Evolutionary conservation across 768 basidiomycete genomes (phyloP).

Genomic region (Tricholoma sp.): DNA sequence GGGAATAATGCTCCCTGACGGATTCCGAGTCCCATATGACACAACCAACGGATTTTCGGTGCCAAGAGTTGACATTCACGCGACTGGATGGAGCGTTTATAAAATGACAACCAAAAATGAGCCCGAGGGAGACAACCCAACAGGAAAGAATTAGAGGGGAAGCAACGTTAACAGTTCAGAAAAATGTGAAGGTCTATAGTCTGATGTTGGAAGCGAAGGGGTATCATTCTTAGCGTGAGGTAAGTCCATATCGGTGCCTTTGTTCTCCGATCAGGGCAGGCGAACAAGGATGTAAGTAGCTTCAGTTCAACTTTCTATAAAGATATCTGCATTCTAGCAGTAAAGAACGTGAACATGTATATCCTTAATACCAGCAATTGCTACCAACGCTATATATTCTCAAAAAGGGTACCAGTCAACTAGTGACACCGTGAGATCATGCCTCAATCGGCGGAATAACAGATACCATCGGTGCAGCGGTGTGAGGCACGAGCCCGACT

Average conservation of each 20-base stretch:
- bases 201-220: not conserved
- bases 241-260: not conserved
- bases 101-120: not conserved
- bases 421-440: not conserved
- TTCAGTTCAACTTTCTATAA: not conserved
- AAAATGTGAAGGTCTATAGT: not conserved
- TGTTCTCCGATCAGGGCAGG: not conserved
- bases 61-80: not conserved
- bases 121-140: not conserved
- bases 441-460: not conserved
- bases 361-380: not conserved
- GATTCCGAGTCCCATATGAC: not conserved
- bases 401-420: not conserved
- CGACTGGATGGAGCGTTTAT: not conserved
- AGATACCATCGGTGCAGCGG: slow-evolving; percentile 13
- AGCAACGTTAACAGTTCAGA: not conserved
- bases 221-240: not conserved
- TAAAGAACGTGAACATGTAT: not conserved
- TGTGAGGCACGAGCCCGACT: slow-evolving; percentile 15
- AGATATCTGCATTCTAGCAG: not conserved
- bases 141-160: not conserved
- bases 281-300: no score
- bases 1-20: not conserved
- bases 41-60: not conserved
- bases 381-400: not conserved